These are phyloP conservation scores for Neurospora sp. DNA, from an alignment of 495 filamentous ascomycete genomes.

Conservation along the genomic window DNA sequence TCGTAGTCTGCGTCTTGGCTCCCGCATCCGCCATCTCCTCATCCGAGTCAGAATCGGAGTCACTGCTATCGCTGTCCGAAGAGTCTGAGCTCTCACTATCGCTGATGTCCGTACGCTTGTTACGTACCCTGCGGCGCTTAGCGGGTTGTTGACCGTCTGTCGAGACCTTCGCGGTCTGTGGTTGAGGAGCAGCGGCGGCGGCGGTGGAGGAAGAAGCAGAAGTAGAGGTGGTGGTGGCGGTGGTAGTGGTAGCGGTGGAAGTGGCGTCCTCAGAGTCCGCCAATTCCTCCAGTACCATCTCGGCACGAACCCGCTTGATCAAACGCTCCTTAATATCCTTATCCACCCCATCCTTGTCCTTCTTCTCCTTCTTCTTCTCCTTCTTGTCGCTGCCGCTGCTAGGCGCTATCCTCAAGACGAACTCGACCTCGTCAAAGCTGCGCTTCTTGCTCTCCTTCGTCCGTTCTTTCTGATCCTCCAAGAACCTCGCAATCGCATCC, in stretches of 20 bases:
- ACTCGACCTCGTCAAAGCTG: constrained; percentile 36
- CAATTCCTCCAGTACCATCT: constrained; percentile 35
- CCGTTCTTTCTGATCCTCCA: constrained; percentile 20
- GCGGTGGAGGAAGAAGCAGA: constrained; percentile 20
- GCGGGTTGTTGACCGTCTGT: constrained; percentile 28
- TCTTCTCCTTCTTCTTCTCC: neutral
- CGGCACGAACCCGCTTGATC: constrained; percentile 40
- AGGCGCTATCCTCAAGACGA: constrained; percentile 28
- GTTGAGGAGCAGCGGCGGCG: neutral
- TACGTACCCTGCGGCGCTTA: constrained; percentile 48
- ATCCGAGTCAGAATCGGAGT: constrained; percentile 9
- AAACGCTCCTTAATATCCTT: constrained; percentile 36
- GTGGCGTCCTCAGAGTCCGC: constrained; percentile 30
- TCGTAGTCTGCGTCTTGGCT: constrained; percentile 10
- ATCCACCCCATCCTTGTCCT: constrained; percentile 4
- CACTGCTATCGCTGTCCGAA: constrained; percentile 15
- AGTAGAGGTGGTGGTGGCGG: constrained; percentile 16
- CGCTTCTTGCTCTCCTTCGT: constrained; percentile 18
- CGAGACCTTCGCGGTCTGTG: constrained; percentile 19
- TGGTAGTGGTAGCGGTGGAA: constrained; percentile 9
- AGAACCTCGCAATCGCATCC: constrained; percentile 39
- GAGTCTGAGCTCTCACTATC: constrained; percentile 17
- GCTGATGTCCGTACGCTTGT: constrained; percentile 32
- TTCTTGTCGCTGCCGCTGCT: neutral
- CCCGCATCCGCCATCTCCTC: neutral